Conservation (phyloP, 345 rosid genomes). For the Corchorus capsularis region DNA sequence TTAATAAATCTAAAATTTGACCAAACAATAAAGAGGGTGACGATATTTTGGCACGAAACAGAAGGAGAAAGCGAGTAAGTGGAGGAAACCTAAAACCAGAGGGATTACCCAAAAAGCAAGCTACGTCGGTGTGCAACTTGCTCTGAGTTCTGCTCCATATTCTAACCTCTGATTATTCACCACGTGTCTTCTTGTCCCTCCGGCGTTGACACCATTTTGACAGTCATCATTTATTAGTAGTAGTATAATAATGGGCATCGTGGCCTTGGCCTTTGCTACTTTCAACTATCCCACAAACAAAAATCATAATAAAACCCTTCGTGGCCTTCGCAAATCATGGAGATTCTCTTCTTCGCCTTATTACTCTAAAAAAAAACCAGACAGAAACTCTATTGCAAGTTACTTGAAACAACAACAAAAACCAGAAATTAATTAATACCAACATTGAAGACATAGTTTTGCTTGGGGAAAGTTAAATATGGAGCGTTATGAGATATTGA, state of each 20-base stretch:
- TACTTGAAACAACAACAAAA: background rate
- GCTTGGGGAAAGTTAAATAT: conserved; percentile 25
- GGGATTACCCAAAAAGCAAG: conserved; percentile 19
- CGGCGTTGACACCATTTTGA: conserved; percentile 25
- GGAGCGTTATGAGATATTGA: conserved; percentile 80
- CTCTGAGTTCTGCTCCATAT: background rate
- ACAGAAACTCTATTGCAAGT: background rate
- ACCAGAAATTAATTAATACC: background rate
- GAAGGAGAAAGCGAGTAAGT: background rate
- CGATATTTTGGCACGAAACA: background rate
- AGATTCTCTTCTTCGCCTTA: background rate
- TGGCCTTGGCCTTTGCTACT: conserved; percentile 15
- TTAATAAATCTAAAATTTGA: background rate
- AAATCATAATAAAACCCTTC: background rate
- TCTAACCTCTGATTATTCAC: conserved; percentile 20
- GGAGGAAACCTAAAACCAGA: conserved; percentile 3
- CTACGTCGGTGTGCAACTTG: conserved; percentile 23
- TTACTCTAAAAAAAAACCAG: background rate
- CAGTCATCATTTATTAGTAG: background rate
- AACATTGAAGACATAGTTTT: background rate
- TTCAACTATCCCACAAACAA: background rate
- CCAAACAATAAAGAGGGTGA: background rate
- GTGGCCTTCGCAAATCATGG: no score
- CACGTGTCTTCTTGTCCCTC: conserved; percentile 31
- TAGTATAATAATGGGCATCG: background rate